Conservation (phyloP, 225 moss, liverwort and hornwort genomes). For the Polytrichum commune region DNA sequence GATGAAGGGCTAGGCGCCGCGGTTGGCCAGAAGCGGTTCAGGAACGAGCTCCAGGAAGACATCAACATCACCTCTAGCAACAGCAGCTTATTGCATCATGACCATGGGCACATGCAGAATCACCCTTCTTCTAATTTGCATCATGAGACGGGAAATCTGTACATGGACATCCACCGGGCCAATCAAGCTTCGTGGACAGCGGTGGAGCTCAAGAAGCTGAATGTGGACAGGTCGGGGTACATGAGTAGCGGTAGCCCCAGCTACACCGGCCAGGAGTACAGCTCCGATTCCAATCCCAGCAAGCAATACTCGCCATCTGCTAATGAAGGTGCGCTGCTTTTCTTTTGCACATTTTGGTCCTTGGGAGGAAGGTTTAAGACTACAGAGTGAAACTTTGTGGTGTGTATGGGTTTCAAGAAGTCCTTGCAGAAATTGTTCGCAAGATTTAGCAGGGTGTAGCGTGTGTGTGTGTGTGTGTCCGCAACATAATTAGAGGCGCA, state of each 20-base stretch:
- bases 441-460: too few relatives aligned
- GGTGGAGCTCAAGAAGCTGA: slow-evolving; percentile 44
- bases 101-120: neutral
- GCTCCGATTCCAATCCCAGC: slow-evolving; percentile 36
- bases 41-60: slow-evolving; percentile 5
- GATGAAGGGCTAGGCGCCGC: slow-evolving; percentile 39
- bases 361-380: too few relatives aligned
- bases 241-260: slow-evolving; percentile 34
- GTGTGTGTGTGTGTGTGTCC: too few relatives aligned
- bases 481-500: too few relatives aligned
- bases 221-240: slow-evolving; percentile 33
- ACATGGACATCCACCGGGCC: slow-evolving; percentile 33
- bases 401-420: too few relatives aligned
- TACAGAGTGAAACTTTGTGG: too few relatives aligned
- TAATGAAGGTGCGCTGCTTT: slow-evolving; percentile 26
- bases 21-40: slow-evolving; percentile 44
- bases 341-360: too few relatives aligned
- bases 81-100: neutral
- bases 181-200: slow-evolving; percentile 38
- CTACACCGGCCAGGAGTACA: slow-evolving; percentile 30
- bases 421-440: too few relatives aligned
- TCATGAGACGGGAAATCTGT: slow-evolving; percentile 16
- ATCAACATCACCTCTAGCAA: too few relatives aligned
- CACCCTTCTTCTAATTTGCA: too few relatives aligned
- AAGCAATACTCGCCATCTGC: slow-evolving; percentile 30